Evolutionary conservation across 2,329 filamentous ascomycete genomes (phyloP).

Genomic region (Daldinia sp.): DNA sequence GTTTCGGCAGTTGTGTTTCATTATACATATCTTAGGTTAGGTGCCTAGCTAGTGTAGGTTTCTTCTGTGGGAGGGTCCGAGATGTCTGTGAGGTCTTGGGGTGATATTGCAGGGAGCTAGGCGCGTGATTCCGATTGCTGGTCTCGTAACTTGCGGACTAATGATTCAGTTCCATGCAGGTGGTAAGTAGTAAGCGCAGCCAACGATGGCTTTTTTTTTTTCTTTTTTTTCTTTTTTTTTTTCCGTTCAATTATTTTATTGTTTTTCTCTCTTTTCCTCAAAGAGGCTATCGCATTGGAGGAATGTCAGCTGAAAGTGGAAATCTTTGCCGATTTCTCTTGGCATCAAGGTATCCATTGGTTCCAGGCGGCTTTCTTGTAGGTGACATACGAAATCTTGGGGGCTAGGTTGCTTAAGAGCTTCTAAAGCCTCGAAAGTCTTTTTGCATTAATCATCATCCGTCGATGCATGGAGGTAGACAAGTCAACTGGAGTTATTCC

Average conservation of each 20-base stretch:
- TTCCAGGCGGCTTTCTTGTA: conserved; percentile 3
- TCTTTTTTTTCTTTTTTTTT: background rate
- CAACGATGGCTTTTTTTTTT: conserved; percentile 12
- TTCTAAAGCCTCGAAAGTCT: background rate
- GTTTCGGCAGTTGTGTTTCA: conserved; percentile 35
- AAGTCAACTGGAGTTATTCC: conserved; percentile 20
- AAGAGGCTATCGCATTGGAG: conserved; percentile 11
- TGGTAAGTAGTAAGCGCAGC: conserved; percentile 32
- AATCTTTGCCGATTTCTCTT: conserved; percentile 32
- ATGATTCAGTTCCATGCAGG: conserved; percentile 24
- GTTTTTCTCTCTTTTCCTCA: background rate
- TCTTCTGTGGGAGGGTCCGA: conserved; percentile 10
- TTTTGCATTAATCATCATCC: conserved; percentile 14
- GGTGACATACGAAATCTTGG: conserved; percentile 18
- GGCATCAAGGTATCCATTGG: conserved; percentile 30
- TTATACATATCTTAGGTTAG: conserved; percentile 11
- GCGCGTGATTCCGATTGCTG: conserved; percentile 32
- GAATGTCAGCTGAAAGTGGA: conserved; percentile 27
- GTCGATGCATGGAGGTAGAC: conserved; percentile 4
- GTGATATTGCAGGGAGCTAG: conserved; percentile 15
- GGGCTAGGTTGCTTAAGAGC: conserved; percentile 13
- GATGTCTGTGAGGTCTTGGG: too few species aligned
- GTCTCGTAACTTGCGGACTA: conserved; percentile 8
- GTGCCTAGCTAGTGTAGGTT: too few species aligned
- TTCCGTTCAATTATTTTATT: background rate